Percentiles rank a stretch among this genome's conserved stretches.
These are phyloP conservation scores for Brassica hybrid DNA, from an alignment of 441 rosid species.

Conservation along the genomic window DNA sequence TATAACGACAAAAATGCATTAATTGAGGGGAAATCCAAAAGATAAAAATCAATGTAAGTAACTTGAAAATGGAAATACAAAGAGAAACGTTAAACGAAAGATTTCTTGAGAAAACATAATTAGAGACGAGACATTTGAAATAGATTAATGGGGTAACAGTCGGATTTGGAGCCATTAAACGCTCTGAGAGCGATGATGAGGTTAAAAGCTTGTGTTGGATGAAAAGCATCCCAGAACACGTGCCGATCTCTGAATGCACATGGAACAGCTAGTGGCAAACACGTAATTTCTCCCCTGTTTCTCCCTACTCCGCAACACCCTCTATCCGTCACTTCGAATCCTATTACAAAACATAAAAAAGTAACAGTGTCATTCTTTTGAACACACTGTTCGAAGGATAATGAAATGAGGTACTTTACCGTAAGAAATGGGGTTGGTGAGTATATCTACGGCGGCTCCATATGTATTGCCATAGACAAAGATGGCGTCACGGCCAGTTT, in stretches of 20 bases:
- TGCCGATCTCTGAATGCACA: constrained; percentile 58
- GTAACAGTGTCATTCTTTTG: not conserved
- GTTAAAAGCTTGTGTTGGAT: constrained; percentile 62
- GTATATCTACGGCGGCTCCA: constrained; percentile 47
- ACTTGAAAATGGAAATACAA: not conserved
- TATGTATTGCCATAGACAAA: constrained; percentile 61
- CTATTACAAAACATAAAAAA: constrained; percentile 21
- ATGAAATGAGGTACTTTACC: constrained; percentile 39
- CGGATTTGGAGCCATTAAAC: constrained; percentile 53
- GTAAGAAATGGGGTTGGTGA: constrained; percentile 44
- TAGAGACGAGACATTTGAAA: constrained; percentile 52
- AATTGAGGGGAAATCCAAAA: not conserved
- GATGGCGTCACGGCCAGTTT: constrained; percentile 27
- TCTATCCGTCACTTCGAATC: constrained; percentile 51
- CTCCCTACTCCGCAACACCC: constrained; percentile 71
- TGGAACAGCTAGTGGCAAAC: constrained; percentile 58
- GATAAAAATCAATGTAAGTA: not conserved
- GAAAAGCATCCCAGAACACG: constrained; percentile 67
- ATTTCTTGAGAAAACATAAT: not conserved
- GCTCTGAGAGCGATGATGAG: constrained; percentile 55
- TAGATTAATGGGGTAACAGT: constrained; percentile 63
- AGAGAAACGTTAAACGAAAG: not conserved
- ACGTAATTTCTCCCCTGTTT: constrained; percentile 55
- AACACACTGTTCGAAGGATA: not conserved
- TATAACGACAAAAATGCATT: not conserved